Base-by-base conservation (phyloP, 2,329 filamentous ascomycete genomes). In the Fusarium robinianum region DNA sequence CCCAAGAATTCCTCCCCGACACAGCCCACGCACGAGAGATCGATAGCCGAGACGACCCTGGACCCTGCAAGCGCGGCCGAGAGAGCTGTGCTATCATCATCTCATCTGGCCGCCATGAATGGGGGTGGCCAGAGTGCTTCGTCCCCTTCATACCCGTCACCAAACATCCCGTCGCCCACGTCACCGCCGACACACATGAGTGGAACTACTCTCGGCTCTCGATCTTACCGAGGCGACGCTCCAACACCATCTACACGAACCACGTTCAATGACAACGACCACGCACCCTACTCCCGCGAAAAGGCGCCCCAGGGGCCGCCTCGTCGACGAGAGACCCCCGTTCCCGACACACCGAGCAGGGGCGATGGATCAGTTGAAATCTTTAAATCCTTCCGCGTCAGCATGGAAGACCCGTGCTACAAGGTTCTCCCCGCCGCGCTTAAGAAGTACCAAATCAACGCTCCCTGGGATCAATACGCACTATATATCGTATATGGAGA, bases 401-500 rank as follows among this genome's bases (percentile, higher is more conserved):
- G 88, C 65, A 95, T 97, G 80, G 94, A 99, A 58, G 94, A 99
- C 63, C 94, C 94, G 3, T 99, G 94, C 72, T 88, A 96, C 74
- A 96, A 96, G 67, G 94, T 99, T 18, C 78, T 99, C 2, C 94
- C 94, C 2, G 94, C 95, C 11, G 94, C 94, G 3, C 79, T 99
- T 12, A 95, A 95, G 67, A 96, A 96, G 67, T 99, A 99, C 72
- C 94, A 97, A 65, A 99, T 99, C 73, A 92, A 95, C 57, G 92
- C 91, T 15, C 92, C 96, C 36, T 96, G 91, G 88, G 88, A 95
- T 58, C 90, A 97, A 64, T 99, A 99, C 65, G 92, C 94, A 1
- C 75, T 99, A 21, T 99, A 97, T 65, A 99, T 99, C 66, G 94
- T 99, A 4, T 96, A 96, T 61, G 94, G 94, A n/a, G 91, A 97